Conservation (phyloP, 345 rosid species). For the Eucalyptus sideroxylon region DNA sequence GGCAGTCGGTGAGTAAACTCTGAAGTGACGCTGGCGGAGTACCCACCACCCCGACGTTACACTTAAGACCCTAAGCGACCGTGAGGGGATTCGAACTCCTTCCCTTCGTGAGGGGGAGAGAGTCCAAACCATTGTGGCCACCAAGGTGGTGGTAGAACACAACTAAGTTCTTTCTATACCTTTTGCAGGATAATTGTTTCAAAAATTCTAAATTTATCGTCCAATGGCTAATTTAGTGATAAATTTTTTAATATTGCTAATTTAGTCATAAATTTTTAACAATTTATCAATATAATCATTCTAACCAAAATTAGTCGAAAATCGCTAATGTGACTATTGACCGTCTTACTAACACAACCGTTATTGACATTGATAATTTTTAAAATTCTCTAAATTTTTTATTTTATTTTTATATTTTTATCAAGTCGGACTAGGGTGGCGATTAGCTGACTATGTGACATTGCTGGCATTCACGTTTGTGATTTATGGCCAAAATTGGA, state of each 20-base stretch:
- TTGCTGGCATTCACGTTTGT: neutral
- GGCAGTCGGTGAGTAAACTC: fast-evolving
- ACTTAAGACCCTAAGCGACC: too few species aligned
- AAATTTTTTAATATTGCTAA: neutral
- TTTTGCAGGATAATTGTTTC: neutral
- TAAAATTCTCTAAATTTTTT: too few species aligned
- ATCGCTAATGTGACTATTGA: fast-evolving
- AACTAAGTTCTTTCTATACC: neutral
- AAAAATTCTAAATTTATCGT: neutral
- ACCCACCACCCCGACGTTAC: fast-evolving
- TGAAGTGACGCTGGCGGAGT: too few species aligned
- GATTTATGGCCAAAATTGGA: neutral
- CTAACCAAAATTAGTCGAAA: neutral
- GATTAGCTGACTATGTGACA: too few species aligned
- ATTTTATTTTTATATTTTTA: too few species aligned
- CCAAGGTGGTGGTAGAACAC: neutral
- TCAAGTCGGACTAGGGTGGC: too few species aligned
- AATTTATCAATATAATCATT: neutral
- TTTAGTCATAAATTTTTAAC: neutral
- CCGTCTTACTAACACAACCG: neutral
- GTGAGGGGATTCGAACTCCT: too few species aligned
- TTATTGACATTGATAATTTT: too few species aligned
- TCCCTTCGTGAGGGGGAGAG: too few species aligned
- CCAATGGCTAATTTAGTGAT: neutral
- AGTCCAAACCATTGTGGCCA: too few species aligned